phyloP scores from a whole-genome alignment of 2,329 filamentous ascomycete genomes.

The Trichoderma breve region DNA sequence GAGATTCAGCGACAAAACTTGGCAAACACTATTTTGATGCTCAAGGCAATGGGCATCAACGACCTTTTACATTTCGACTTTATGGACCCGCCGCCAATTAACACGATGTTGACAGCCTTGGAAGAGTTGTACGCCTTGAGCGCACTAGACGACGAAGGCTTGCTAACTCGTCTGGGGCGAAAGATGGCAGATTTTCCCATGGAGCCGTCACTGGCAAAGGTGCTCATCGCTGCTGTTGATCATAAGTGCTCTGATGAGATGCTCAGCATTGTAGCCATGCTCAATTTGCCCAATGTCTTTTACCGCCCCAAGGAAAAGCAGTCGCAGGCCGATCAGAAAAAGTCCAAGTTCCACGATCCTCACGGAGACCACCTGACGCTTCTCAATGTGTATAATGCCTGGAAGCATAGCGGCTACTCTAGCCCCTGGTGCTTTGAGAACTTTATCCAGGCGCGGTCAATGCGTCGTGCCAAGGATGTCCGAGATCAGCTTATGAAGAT shows the following conservation, averaged over 20 bases:
- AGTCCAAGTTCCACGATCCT: constrained; percentile 94
- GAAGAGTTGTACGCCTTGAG: constrained; percentile 93
- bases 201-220: constrained; percentile 89
- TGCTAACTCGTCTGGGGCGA: constrained; percentile 84
- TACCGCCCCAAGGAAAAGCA: constrained; percentile 98
- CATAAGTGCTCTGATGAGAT: constrained; percentile 90
- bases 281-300: constrained; percentile 83
- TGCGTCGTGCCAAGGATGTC: constrained; percentile 87
- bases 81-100: constrained; percentile 96
- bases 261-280: constrained; percentile 91
- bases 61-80: constrained; percentile 97
- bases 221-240: constrained; percentile 83
- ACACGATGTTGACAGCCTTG: constrained; percentile 93
- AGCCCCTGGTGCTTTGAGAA: constrained; percentile 97
- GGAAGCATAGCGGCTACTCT: constrained; percentile 80
- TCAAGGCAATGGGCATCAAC: constrained; percentile 99
- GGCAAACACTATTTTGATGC: constrained; percentile 89
- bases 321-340: constrained; percentile 93
- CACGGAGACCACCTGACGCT: constrained; percentile 92
- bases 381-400: constrained; percentile 95
- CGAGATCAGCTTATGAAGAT: constrained; percentile 89
- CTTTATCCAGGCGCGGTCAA: constrained; percentile 88
- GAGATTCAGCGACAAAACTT: constrained; percentile 96
- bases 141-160: constrained; percentile 90
- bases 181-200: constrained; percentile 99